Evolutionary conservation across 2,329 filamentous ascomycete genomes (phyloP).

Genomic region (Colletotrichum echinochloae): DNA sequence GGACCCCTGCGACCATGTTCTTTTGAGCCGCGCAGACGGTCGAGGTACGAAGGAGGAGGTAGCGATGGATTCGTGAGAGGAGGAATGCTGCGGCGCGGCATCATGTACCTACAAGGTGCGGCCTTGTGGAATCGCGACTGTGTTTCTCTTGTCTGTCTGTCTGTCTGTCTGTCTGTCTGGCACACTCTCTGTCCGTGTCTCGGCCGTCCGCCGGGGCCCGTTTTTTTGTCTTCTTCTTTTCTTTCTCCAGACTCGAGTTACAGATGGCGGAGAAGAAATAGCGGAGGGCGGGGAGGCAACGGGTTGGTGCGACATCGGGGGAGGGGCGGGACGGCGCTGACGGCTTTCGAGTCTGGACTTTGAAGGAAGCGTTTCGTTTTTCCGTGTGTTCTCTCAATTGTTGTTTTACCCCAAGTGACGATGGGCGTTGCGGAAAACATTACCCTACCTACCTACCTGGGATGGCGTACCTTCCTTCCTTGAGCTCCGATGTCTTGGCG

Average conservation of each 20-base stretch:
- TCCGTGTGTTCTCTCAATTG: not conserved
- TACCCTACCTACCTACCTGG: too few species aligned
- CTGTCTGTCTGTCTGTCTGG: not conserved
- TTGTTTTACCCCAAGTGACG: not conserved
- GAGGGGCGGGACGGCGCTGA: not conserved
- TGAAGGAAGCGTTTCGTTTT: not conserved
- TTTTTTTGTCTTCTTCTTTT: constrained; percentile 4
- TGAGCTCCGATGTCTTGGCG: not conserved
- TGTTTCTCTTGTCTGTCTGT: constrained; percentile 12
- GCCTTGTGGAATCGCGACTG: constrained; percentile 22
- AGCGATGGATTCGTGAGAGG: not conserved
- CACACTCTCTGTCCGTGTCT: not conserved
- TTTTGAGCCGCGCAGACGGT: constrained; percentile 30
- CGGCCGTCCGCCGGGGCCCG: not conserved
- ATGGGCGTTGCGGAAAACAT: not conserved
- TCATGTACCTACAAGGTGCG: constrained; percentile 37
- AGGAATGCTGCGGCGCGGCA: not conserved
- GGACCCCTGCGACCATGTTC: not conserved
- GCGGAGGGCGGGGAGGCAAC: constrained; percentile 11
- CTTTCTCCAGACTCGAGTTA: constrained; percentile 3
- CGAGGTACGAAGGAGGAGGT: constrained; percentile 12
- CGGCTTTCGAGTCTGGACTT: constrained; percentile 4
- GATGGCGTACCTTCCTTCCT: not conserved
- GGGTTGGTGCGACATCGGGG: constrained; percentile 11
- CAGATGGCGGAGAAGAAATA: not conserved